phyloP scores from a whole-genome alignment of 768 basidiomycete genomes.

The Bullera alba region DNA sequence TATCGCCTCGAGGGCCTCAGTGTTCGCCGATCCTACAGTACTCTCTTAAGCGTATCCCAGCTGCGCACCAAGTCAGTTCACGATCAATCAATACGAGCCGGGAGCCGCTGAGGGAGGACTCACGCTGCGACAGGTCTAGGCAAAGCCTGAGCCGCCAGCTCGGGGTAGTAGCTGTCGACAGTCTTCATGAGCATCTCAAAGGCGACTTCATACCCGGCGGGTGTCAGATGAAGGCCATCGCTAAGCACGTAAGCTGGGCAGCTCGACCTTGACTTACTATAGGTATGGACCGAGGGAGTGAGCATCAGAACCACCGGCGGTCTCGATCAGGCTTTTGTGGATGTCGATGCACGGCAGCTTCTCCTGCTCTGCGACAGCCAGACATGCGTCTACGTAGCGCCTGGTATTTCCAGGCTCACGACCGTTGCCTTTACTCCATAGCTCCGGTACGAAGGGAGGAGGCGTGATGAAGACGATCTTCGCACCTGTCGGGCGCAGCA shows the following conservation, averaged over 20 bases:
- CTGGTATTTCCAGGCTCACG: constrained; percentile 58
- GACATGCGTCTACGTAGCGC: constrained; percentile 65
- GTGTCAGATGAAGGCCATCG: constrained; percentile 77
- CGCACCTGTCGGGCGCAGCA: constrained; percentile 62
- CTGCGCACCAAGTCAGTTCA: no score
- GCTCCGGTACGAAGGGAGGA: constrained; percentile 58
- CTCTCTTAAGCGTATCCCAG: no score
- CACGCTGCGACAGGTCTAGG: constrained; percentile 58
- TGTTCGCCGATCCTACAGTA: no score
- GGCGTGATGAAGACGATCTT: constrained; percentile 74
- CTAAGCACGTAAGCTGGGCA: constrained; percentile 7
- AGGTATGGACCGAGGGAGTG: constrained; percentile 48
- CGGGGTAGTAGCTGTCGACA: constrained; percentile 58
- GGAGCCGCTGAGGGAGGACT: no score
- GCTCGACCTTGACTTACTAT: constrained; percentile 19
- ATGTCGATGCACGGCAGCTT: constrained; percentile 63
- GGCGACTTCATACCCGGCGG: constrained; percentile 66
- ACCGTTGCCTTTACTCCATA: neutral
- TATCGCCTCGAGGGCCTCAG: no score
- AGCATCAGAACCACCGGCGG: constrained; percentile 58
- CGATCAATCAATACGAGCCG: no score
- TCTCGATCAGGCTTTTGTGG: constrained; percentile 68
- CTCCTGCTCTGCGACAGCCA: constrained; percentile 55
- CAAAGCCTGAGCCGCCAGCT: constrained; percentile 62
- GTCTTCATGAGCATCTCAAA: constrained; percentile 59